These are phyloP conservation scores for Plasmodium adleri DNA, from an alignment of 169 alveolate species.

Conservation along the genomic window DNA sequence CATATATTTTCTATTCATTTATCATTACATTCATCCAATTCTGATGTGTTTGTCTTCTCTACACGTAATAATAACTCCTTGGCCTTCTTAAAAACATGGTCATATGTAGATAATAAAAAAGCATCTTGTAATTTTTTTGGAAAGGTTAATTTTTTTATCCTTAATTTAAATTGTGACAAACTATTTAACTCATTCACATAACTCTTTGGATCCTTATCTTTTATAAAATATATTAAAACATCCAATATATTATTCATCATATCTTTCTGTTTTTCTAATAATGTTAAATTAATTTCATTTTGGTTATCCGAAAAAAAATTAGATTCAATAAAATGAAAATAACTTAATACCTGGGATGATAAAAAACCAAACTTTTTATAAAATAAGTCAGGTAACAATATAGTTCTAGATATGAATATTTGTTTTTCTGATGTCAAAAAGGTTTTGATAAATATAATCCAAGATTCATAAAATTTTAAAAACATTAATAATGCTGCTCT, in stretches of 20 bases:
- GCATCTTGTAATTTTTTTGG: conserved; percentile 7
- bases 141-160: conserved; percentile 13
- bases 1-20: neutral
- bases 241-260: conserved; percentile 52
- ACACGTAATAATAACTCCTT: conserved; percentile 10
- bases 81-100: conserved; percentile 25
- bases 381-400: conserved; percentile 61
- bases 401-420: neutral
- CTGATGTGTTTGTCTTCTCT: neutral
- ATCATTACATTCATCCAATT: neutral
- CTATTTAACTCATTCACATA: conserved; percentile 32
- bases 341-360: conserved; percentile 32
- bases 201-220: neutral
- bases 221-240: conserved; percentile 27
- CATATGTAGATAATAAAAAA: conserved; percentile 8
- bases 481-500: conserved; percentile 49
- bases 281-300: conserved; percentile 34
- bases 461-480: conserved; percentile 48
- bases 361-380: conserved; percentile 35
- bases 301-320: conserved; percentile 19
- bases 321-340: conserved; percentile 60
- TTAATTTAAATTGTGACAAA: conserved; percentile 24
- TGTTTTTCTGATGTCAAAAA: neutral
- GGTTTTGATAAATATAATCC: conserved; percentile 43
- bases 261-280: conserved; percentile 48